Conservation (phyloP, 1,139 yeast species). For the Nakaseomyces glabratus region DNA sequence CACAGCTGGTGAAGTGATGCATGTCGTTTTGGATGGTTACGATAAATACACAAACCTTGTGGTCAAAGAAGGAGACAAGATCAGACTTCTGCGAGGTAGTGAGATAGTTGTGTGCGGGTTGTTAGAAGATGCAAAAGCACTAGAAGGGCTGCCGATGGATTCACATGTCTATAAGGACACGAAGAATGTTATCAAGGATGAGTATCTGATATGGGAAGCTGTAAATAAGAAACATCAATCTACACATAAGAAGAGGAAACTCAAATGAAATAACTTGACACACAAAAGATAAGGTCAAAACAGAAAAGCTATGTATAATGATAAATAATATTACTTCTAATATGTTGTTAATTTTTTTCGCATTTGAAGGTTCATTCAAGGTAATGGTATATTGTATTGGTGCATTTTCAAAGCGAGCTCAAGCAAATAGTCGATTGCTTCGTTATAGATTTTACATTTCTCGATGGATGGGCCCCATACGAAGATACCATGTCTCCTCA, state of each 20-base stretch:
- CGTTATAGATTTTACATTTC: conserved; percentile 89
- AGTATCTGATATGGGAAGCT: conserved; percentile 27
- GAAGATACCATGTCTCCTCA: conserved; percentile 86
- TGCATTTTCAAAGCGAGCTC: conserved; percentile 81
- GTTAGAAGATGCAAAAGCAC: conserved; percentile 41
- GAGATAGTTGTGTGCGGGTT: conserved; percentile 71
- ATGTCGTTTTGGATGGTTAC: conserved; percentile 68
- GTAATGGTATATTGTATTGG: conserved; percentile 46
- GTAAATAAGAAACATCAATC: conserved; percentile 13
- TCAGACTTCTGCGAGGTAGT: conserved; percentile 64
- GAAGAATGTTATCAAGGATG: conserved; percentile 30
- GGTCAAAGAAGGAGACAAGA: conserved; percentile 40
- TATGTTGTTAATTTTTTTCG: not conserved
- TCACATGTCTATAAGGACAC: conserved; percentile 29
- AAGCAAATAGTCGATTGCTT: conserved; percentile 81
- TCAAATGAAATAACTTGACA: conserved; percentile 6
- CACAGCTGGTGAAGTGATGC: conserved; percentile 68
- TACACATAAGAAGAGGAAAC: conserved; percentile 7
- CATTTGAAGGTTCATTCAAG: conserved; percentile 9
- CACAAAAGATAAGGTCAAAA: not conserved
- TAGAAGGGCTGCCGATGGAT: conserved; percentile 2
- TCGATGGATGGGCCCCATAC: conserved; percentile 93
- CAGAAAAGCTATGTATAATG: too few species aligned
- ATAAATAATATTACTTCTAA: too few species aligned
- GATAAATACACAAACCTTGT: conserved; percentile 75